A percentile compares a stretch with the other conserved stretches of the same genome.
Conservation (phyloP, 495 filamentous ascomycete genomes). For the Penicillium flavigenum region DNA sequence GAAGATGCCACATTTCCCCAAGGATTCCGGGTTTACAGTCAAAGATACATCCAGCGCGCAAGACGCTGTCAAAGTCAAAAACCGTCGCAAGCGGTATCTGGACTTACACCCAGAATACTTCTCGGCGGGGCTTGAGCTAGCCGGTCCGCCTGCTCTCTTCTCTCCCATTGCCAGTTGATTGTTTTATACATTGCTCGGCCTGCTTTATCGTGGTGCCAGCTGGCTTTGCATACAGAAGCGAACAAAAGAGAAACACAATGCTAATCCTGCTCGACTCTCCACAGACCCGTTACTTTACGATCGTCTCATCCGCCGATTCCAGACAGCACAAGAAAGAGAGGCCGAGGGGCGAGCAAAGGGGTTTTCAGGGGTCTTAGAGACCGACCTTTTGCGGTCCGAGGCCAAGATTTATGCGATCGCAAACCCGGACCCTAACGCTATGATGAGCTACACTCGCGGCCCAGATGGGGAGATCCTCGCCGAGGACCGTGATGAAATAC, state of each 20-base stretch:
- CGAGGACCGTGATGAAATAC: constrained; percentile 58
- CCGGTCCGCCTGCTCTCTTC: constrained; percentile 52
- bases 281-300: constrained; percentile 80
- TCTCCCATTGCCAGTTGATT: constrained; percentile 23
- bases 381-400: constrained; percentile 69
- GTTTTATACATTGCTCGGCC: constrained; percentile 1
- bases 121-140: constrained; percentile 60
- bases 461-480: constrained; percentile 55
- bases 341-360: constrained; percentile 68
- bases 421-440: constrained; percentile 53
- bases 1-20: constrained; percentile 45
- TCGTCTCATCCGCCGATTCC: constrained; percentile 74
- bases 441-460: constrained; percentile 47
- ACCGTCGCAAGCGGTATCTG: constrained; percentile 64
- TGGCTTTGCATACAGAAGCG: constrained; percentile 12
- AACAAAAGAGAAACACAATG: constrained; percentile 10
- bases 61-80: constrained; percentile 50
- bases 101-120: constrained; percentile 66
- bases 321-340: constrained; percentile 69
- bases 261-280: constrained; percentile 24
- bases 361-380: constrained; percentile 69
- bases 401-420: constrained; percentile 64
- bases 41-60: constrained; percentile 15
- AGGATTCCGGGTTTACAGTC: constrained; percentile 26
- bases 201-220: constrained; percentile 6